These are phyloP conservation scores for Leishmania tropica DNA, from an alignment of 208 protist genomes.

Conservation along the genomic window DNA sequence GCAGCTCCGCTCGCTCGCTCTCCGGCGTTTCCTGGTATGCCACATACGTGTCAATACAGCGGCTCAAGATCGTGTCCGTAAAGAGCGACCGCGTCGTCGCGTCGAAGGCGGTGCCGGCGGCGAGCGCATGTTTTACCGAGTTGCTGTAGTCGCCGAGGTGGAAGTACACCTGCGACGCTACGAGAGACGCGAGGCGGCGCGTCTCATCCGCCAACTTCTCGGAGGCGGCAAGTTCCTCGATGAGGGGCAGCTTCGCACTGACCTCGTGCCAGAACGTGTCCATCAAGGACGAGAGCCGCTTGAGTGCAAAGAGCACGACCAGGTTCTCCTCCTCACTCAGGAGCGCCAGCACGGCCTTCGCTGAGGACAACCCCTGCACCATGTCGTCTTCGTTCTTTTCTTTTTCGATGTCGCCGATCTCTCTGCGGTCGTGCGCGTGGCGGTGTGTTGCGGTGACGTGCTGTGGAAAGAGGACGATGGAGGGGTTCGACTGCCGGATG, in stretches of 20 bases:
- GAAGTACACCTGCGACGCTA: constrained; percentile 98
- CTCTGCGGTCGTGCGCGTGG: not conserved
- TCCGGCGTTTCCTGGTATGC: constrained; percentile 54
- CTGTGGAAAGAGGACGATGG: not conserved
- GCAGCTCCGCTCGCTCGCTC: constrained; percentile 44
- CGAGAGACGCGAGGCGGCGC: constrained; percentile 86
- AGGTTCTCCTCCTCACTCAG: constrained; percentile 70
- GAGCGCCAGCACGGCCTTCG: constrained; percentile 84
- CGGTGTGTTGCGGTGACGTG: not conserved
- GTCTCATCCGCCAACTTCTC: constrained; percentile 56
- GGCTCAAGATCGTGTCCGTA: constrained; percentile 91
- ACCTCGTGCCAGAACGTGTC: constrained; percentile 93
- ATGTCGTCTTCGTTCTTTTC: constrained; percentile 19
- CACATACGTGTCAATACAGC: constrained; percentile 96
- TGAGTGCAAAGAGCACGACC: constrained; percentile 80
- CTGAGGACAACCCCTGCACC: constrained; percentile 67
- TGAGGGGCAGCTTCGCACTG: constrained; percentile 68
- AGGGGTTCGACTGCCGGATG: no score
- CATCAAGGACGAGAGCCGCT: constrained; percentile 72
- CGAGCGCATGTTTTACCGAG: constrained; percentile 95
- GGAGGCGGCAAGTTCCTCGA: constrained; percentile 86
- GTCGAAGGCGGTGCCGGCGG: constrained; percentile 95
- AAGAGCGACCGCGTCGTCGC: constrained; percentile 77
- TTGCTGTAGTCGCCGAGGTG: constrained; percentile 96
- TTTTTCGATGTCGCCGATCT: not conserved